Conservation (phyloP, 2,329 filamentous ascomycete genomes). For the Cladosporium oxysporum region DNA sequence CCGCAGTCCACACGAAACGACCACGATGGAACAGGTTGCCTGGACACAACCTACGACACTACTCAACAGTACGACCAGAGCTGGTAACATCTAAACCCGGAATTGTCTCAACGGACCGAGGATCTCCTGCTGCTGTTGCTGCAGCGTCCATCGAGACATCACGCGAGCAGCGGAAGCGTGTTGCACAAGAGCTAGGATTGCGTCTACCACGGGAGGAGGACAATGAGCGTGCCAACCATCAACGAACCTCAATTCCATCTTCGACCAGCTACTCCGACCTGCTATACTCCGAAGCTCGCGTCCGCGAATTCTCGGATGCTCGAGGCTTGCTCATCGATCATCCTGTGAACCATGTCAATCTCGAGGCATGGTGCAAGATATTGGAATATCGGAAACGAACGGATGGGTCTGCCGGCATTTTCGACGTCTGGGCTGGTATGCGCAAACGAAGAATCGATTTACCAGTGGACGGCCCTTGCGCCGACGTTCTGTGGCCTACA, state of each 20-base stretch:
- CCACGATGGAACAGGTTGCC: neutral
- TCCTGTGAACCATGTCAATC: slow-evolving; percentile 32
- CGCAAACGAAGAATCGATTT: slow-evolving; percentile 40
- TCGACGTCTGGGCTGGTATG: slow-evolving; percentile 48
- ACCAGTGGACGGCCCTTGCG: slow-evolving; percentile 42
- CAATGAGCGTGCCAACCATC: neutral
- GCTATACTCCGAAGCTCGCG: neutral
- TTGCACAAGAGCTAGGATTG: slow-evolving; percentile 16
- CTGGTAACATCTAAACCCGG: neutral
- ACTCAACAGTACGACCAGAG: neutral
- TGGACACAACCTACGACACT: neutral
- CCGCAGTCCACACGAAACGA: neutral
- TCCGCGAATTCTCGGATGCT: neutral
- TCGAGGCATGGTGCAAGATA: slow-evolving; percentile 43
- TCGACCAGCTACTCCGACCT: slow-evolving; percentile 7
- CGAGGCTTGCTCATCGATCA: slow-evolving; percentile 37
- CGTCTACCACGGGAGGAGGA: neutral
- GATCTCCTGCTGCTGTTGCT: neutral
- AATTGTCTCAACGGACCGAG: neutral
- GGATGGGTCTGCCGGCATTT: slow-evolving; percentile 44
- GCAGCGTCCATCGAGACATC: slow-evolving; percentile 3
- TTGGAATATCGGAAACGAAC: slow-evolving; percentile 45
- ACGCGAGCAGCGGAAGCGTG: slow-evolving; percentile 12
- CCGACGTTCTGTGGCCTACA: slow-evolving; percentile 48
- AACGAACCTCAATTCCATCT: neutral